A percentile compares a stretch with the other conserved stretches of the same genome.
Conservation (phyloP, 495 filamentous ascomycete genomes). For the Neohortaea acidophila region DNA sequence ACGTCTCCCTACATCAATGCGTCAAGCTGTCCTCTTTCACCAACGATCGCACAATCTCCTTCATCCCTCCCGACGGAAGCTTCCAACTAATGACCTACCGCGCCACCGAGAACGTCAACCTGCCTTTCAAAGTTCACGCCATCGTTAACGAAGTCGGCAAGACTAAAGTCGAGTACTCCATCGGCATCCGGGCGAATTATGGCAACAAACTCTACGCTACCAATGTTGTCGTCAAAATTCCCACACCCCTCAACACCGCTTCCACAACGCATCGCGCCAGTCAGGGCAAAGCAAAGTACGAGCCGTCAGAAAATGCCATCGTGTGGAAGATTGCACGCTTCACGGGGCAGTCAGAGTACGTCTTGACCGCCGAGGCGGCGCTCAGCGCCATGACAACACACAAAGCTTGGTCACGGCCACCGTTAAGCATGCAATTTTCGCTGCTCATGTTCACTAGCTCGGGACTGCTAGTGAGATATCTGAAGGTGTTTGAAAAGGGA, state of each 20-base stretch:
- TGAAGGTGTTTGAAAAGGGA: slow-evolving; percentile 99
- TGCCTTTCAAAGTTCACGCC: slow-evolving; percentile 96
- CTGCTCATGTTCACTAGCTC: slow-evolving; percentile 96
- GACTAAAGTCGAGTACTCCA: slow-evolving; percentile 96
- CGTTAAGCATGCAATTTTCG: slow-evolving; percentile 78
- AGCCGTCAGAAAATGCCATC: slow-evolving; percentile 93
- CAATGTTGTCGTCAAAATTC: slow-evolving; percentile 90
- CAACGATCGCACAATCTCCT: slow-evolving; percentile 92
- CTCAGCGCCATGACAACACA: slow-evolving; percentile 96
- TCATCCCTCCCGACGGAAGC: slow-evolving; percentile 93
- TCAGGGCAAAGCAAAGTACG: slow-evolving; percentile 96
- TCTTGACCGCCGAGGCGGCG: slow-evolving; percentile 83
- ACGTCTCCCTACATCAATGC: slow-evolving; percentile 99
- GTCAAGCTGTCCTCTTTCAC: slow-evolving; percentile 97
- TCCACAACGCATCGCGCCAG: slow-evolving; percentile 83
- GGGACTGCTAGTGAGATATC: slow-evolving; percentile 79
- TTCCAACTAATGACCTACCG: slow-evolving; percentile 99
- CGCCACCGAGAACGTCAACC: slow-evolving; percentile 97
- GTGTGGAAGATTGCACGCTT: slow-evolving; percentile 98
- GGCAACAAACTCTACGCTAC: slow-evolving; percentile 92
- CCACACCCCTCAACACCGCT: slow-evolving; percentile 92
- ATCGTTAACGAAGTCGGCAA: slow-evolving; percentile 96
- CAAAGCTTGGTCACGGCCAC: slow-evolving; percentile 92
- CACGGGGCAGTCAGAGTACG: slow-evolving; percentile 87
- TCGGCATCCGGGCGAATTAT: slow-evolving; percentile 94